phyloP scores from a whole-genome alignment of 129 eudicot genomes.

The Flaveria brownii region DNA sequence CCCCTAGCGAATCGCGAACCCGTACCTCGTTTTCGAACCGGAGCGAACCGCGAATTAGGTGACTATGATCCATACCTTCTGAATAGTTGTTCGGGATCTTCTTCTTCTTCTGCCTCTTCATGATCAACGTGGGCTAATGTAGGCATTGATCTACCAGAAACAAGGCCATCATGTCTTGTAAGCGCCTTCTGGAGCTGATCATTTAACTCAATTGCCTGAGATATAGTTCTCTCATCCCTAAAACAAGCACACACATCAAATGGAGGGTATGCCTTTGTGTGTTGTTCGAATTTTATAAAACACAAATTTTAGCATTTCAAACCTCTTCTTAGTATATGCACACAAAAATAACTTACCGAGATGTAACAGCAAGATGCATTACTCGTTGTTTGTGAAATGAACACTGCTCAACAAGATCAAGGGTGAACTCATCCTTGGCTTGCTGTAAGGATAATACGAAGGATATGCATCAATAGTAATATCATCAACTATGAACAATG shows the following conservation, averaged over 20 bases:
- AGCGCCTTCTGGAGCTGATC: conserved; percentile 84
- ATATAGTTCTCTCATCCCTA: conserved; percentile 77
- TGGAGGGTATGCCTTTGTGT: conserved; percentile 18
- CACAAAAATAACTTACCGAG: conserved; percentile 54
- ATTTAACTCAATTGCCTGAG: conserved; percentile 80
- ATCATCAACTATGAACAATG: conserved; percentile 2
- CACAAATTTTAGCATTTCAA: not conserved
- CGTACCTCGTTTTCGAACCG: too few relatives aligned
- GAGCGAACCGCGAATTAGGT: too few relatives aligned
- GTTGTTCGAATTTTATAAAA: not conserved
- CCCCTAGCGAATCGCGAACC: too few relatives aligned
- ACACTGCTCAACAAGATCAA: conserved; percentile 98
- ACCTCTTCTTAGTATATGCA: not conserved
- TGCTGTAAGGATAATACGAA: conserved; percentile 47
- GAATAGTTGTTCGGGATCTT: conserved; percentile 88
- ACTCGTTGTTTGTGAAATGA: conserved; percentile 95
- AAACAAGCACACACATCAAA: conserved; percentile 20
- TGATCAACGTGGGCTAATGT: conserved; percentile 48
- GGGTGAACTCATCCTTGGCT: conserved; percentile 95
- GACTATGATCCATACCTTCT: conserved; percentile 62
- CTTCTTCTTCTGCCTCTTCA: conserved; percentile 79
- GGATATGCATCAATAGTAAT: conserved; percentile 11
- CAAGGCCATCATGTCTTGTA: conserved; percentile 67
- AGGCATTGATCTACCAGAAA: conserved; percentile 53
- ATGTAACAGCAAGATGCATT: conserved; percentile 91